A percentile compares a stretch with the other conserved stretches of the same genome.
phyloP scores from a whole-genome alignment of 306 rosid species.

The Hippophae tibetana region DNA sequence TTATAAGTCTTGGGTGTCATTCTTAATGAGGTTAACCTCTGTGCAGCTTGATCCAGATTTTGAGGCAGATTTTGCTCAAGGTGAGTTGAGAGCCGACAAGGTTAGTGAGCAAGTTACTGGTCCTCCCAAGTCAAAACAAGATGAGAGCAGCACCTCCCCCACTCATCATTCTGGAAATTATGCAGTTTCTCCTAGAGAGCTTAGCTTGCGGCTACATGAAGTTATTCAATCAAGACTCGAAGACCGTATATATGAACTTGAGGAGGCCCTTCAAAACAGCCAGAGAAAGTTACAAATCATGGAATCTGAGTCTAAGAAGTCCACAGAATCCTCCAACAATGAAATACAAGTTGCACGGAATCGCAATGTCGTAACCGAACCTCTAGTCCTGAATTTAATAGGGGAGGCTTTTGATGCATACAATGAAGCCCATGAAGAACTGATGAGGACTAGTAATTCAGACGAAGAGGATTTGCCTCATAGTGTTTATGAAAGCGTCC shows the following conservation, averaged over 20 bases:
- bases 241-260: conserved; percentile 66
- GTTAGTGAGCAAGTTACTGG: conserved; percentile 12
- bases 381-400: conserved; percentile 44
- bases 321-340: conserved; percentile 17
- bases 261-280: conserved; percentile 56
- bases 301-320: conserved; percentile 30
- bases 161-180: conserved; percentile 37
- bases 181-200: conserved; percentile 67
- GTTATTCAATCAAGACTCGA: conserved; percentile 63
- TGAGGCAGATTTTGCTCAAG: conserved; percentile 47
- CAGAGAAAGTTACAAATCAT: conserved; percentile 27
- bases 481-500: conserved; percentile 18
- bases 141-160: conserved; percentile 22
- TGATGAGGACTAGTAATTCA: conserved; percentile 36
- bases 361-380: conserved; percentile 18
- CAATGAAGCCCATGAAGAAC: conserved; percentile 48
- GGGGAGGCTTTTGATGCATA: conserved; percentile 53
- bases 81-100: conserved; percentile 45
- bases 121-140: conserved; percentile 25
- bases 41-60: conserved; percentile 66
- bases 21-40: conserved; percentile 19
- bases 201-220: conserved; percentile 60
- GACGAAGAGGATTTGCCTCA: conserved; percentile 39
- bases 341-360: conserved; percentile 18
- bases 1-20: neutral